phyloP scores from a whole-genome alignment of 1,139 yeast species.

The Hyphopichia fennica region DNA sequence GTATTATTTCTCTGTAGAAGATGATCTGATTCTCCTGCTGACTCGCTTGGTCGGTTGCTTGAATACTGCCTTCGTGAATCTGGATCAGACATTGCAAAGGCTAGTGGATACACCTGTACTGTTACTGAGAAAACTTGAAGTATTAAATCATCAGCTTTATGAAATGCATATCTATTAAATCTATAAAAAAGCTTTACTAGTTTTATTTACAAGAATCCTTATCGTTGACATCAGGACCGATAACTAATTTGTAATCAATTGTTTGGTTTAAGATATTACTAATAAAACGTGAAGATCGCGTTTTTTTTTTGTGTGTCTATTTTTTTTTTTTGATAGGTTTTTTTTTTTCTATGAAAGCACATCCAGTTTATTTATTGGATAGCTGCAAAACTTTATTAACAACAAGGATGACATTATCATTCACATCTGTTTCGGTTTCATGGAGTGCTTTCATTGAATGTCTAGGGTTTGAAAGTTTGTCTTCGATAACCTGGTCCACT shows the following conservation, averaged over 20 bases:
- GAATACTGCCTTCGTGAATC: no score
- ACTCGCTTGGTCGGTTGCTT: no score
- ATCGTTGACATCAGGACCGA: no score
- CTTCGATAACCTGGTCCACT: slow-evolving; percentile 66
- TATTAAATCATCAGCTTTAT: no score
- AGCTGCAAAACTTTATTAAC: slow-evolving; percentile 2
- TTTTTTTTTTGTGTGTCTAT: not conserved
- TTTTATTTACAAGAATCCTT: no score
- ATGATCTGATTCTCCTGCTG: no score
- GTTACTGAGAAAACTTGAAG: no score
- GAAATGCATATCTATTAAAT: no score
- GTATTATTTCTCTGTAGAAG: no score
- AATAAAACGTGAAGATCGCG: slow-evolving; percentile 1
- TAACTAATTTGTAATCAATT: not conserved
- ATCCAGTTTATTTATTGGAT: not conserved
- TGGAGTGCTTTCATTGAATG: not conserved
- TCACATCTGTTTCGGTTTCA: not conserved
- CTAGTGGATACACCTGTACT: no score
- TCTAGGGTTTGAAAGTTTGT: slow-evolving; percentile 39
- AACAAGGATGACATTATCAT: not conserved
- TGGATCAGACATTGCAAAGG: no score
- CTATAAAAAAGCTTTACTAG: no score
- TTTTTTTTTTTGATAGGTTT: not conserved
- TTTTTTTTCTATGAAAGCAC: not conserved
- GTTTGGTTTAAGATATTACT: not conserved